Conservation (phyloP, 1,139 yeast genomes). For the Arxiozyma telluris region DNA sequence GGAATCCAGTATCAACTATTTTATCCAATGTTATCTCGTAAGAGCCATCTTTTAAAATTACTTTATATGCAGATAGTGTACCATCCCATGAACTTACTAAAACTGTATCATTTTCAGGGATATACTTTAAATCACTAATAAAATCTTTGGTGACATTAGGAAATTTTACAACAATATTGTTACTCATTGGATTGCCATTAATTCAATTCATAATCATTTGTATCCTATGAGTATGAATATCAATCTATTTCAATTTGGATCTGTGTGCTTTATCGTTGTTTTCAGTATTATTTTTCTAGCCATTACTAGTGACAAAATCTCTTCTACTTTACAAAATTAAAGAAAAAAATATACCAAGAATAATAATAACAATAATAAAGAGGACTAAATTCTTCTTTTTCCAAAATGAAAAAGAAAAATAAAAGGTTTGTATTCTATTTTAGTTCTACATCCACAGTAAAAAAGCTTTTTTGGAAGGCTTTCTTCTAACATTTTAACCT, state of each 20-base stretch:
- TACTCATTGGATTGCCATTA: not conserved
- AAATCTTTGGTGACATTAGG: conserved; percentile 19
- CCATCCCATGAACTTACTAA: conserved; percentile 29
- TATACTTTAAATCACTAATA: conserved; percentile 19
- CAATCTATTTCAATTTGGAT: not conserved
- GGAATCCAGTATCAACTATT: conserved; percentile 8
- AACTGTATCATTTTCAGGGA: conserved; percentile 11
- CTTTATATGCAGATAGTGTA: conserved; percentile 16
- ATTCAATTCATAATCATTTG: not conserved
- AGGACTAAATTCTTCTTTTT: too few species aligned
- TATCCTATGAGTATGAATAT: not conserved
- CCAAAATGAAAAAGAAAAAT: too few species aligned
- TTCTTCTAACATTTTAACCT: too few species aligned
- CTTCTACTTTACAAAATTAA: too few species aligned
- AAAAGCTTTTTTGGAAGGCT: too few species aligned
- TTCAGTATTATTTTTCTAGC: too few species aligned
- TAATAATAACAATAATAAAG: too few species aligned
- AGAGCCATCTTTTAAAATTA: not conserved
- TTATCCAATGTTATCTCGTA: not conserved
- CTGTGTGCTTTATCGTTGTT: not conserved
- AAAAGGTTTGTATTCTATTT: too few species aligned
- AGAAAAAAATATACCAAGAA: too few species aligned
- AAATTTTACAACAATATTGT: not conserved
- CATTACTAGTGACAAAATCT: not conserved
- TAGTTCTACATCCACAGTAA: too few species aligned